Conservation (phyloP, 208 protist genomes). For the Trypanosoma conorhini region DNA sequence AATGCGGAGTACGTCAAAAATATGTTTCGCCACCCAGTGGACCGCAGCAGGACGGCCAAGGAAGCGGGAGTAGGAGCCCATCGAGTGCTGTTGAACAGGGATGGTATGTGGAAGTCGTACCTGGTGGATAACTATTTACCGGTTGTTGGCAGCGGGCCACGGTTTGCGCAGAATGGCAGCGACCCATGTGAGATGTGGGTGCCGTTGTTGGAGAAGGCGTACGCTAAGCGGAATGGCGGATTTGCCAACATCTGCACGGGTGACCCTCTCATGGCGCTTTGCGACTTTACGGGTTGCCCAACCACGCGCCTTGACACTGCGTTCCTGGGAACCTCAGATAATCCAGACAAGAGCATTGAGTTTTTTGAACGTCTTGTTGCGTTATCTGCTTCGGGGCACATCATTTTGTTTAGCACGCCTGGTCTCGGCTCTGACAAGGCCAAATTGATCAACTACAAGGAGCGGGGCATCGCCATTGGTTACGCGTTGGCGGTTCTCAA, state of each 20-base stretch:
- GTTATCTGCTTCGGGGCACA: constrained; percentile 38
- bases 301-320: constrained; percentile 43
- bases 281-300: constrained; percentile 62
- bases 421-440: constrained; percentile 32
- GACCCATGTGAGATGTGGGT: constrained; percentile 43
- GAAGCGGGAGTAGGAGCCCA: constrained; percentile 29
- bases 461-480: constrained; percentile 46
- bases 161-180: constrained; percentile 20
- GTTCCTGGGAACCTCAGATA: constrained; percentile 31
- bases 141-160: constrained; percentile 12
- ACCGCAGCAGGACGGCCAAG: neutral
- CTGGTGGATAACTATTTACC: constrained; percentile 41
- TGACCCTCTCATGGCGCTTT: constrained; percentile 18
- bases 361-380: constrained; percentile 51
- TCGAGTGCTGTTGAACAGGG: constrained; percentile 32
- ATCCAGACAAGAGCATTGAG: constrained; percentile 27
- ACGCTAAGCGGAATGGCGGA: constrained; percentile 43
- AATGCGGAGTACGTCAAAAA: constrained; percentile 36
- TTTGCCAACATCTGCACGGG: constrained; percentile 23
- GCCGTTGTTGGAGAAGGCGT: constrained; percentile 51
- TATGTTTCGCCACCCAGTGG: constrained; percentile 43
- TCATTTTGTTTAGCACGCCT: constrained; percentile 55
- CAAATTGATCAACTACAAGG: constrained; percentile 26
- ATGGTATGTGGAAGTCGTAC: constrained; percentile 41
- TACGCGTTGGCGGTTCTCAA: constrained; percentile 58